Percentiles rank a stretch among this genome's conserved stretches.
Conservation (phyloP, 345 rosid genomes). For the Salix caprea region DNA sequence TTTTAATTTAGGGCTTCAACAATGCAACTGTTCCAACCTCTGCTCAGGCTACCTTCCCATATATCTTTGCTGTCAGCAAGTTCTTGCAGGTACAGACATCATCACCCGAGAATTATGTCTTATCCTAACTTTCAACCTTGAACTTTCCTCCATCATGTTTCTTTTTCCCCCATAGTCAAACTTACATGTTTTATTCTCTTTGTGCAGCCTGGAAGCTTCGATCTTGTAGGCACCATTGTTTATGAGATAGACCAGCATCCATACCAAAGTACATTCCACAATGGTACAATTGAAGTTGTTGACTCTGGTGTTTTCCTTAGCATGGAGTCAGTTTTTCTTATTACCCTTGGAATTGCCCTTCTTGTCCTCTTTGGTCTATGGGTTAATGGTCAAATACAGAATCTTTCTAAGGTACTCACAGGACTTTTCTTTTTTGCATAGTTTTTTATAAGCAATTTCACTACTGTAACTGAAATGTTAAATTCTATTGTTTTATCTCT, state of each 20-base stretch:
- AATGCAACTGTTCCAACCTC: conserved; percentile 73
- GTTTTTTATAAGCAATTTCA: not conserved
- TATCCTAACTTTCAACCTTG: not conserved
- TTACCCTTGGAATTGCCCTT: conserved; percentile 63
- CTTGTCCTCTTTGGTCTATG: conserved; percentile 59
- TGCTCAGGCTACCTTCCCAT: conserved; percentile 80
- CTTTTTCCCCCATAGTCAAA: not conserved
- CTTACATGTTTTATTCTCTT: not conserved
- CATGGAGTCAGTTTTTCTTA: conserved; percentile 81
- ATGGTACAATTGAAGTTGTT: conserved; percentile 87
- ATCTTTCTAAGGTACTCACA: conserved; percentile 63
- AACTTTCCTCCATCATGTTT: not conserved
- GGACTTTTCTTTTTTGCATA: not conserved
- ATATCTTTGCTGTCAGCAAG: conserved; percentile 75
- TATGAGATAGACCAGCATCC: conserved; percentile 79
- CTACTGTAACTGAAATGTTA: not conserved
- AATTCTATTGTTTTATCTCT: not conserved
- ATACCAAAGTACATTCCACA: conserved; percentile 65
- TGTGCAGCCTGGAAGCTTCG: conserved; percentile 79
- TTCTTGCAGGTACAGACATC: conserved; percentile 59
- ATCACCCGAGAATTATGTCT: not conserved
- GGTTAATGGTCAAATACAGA: conserved; percentile 62
- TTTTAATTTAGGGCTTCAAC: conserved; percentile 56
- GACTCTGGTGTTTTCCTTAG: conserved; percentile 75
- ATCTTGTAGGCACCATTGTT: conserved; percentile 75